These are phyloP conservation scores for Penicillium desertorum DNA, from an alignment of 495 filamentous ascomycete species.

Conservation along the genomic window DNA sequence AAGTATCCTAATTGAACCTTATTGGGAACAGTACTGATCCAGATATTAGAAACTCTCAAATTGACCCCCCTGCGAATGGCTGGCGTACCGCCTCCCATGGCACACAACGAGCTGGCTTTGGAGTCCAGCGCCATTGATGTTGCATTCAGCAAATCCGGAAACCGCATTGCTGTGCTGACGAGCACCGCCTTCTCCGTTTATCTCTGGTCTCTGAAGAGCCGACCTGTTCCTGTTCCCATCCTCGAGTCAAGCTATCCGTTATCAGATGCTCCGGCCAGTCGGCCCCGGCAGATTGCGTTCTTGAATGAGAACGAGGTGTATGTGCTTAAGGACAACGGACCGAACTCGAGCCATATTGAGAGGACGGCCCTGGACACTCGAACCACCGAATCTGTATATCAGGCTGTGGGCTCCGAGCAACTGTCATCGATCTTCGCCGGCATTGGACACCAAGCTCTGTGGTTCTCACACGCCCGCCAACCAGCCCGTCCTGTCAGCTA, in stretches of 20 bases:
- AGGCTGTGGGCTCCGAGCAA: slow-evolving; percentile 37
- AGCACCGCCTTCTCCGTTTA: slow-evolving; percentile 61
- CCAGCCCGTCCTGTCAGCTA: slow-evolving; percentile 32
- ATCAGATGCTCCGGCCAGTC: slow-evolving; percentile 34
- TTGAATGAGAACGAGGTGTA: slow-evolving; percentile 48
- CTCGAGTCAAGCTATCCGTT: slow-evolving; percentile 49
- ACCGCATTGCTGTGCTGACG: slow-evolving; percentile 71
- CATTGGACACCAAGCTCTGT: slow-evolving; percentile 40
- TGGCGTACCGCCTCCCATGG: slow-evolving; percentile 91
- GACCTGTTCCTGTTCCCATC: slow-evolving; percentile 44
- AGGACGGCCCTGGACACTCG: slow-evolving; percentile 42
- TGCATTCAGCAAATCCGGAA: slow-evolving; percentile 64
- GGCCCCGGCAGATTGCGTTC: slow-evolving; percentile 46
- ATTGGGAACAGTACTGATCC: slow-evolving; percentile 23
- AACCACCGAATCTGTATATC: slow-evolving; percentile 31
- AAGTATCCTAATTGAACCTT: slow-evolving; percentile 24
- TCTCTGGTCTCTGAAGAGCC: slow-evolving; percentile 58
- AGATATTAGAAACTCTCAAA: slow-evolving; percentile 57
- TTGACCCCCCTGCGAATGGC: slow-evolving; percentile 80
- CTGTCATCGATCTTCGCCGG: slow-evolving; percentile 42
- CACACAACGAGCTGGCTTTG: slow-evolving; percentile 69
- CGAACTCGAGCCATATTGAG: slow-evolving; percentile 39
- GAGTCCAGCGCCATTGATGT: slow-evolving; percentile 68
- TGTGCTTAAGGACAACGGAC: slow-evolving; percentile 36
- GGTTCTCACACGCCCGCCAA: slow-evolving; percentile 40